Base-by-base conservation (phyloP, 139 green algal genomes). In the Axilococcus clingmanii region DNA sequence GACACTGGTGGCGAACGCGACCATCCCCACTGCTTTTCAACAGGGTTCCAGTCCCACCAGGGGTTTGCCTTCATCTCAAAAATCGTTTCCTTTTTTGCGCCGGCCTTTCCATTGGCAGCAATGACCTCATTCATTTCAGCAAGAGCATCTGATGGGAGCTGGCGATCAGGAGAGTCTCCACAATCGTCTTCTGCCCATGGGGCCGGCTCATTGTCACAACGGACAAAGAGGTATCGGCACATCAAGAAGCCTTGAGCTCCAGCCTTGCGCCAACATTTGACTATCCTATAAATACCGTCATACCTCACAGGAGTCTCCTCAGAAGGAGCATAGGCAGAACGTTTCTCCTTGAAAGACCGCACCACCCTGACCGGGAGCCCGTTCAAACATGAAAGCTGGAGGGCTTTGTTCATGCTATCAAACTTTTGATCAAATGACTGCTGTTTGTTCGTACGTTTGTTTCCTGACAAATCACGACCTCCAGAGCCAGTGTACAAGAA, bases 391-490 rank as follows among this genome's bases (percentile, higher is more conserved):
- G 75, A 90, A 36, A 87, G 24, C 42, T 76, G 63, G 32, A 97
- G 65, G 24, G 89, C 89, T 72, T 88, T 71, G 73, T 97, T 97
- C 62, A 79, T 84, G 29, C 54, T 80, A 9, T 83, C 65, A 70
- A 96, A 97, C 19, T 64, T 69, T 72, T 96, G 88, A 63, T 93
- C 83, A 41, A 80, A 85, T 6, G 68, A 81, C 36, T 91, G 47
- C 23, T 81, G 76, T 67, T 94, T 95, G 73, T 80, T 93, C 40
- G 82, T 94, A 52, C 89, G 77, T 74, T 97, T 97, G 80, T 97
- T 97, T 67, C 89, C 89, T 3, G 61, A 84, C 15, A 97, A 80
- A 71, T 97, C 90, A n/a, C 86, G 66, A 4, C 85, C 85, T 51
- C 79, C 86, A 50, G 52, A 82, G 56, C 76, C 87, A 15, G 89